Percentiles rank a stretch among this genome's conserved stretches.
phyloP scores from a whole-genome alignment of 129 eudicot genomes.

The Pittosporum tobira region DNA sequence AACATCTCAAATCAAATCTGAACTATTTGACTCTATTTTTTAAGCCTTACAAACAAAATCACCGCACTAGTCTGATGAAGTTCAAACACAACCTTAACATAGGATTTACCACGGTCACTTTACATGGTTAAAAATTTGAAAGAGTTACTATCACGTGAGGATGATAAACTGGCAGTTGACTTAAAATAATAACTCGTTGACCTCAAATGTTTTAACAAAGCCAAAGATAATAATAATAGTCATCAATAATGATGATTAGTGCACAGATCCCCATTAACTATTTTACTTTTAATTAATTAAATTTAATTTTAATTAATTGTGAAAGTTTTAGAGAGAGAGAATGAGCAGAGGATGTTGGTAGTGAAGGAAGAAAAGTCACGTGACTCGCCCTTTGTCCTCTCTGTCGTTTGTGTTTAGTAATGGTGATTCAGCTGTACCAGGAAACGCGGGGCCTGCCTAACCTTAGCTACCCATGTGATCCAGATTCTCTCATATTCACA shows the following conservation, averaged over 20 bases:
- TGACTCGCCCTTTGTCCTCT: conserved; percentile 17
- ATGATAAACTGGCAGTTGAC: neutral
- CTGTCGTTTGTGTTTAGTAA: neutral
- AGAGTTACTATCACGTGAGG: neutral
- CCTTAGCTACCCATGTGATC: conserved; percentile 28
- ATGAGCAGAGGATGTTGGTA: conserved; percentile 15
- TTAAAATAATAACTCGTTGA: conserved; percentile 5
- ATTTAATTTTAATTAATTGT: too few relatives aligned
- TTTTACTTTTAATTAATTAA: neutral
- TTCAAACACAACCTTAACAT: too few relatives aligned
- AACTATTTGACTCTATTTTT: too few relatives aligned
- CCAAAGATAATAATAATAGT: neutral
- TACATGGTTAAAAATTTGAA: neutral
- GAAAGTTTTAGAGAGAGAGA: neutral
- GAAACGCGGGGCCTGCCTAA: conserved; percentile 25
- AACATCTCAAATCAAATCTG: too few relatives aligned
- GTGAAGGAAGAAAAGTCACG: conserved; percentile 34
- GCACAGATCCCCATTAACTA: conserved; percentile 34
- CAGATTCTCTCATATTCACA: neutral
- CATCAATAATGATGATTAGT: conserved; percentile 24
- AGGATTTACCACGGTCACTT: too few relatives aligned
- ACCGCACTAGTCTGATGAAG: too few relatives aligned
- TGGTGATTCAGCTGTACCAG: conserved; percentile 21
- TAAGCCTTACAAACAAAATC: too few relatives aligned
- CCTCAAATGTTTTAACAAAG: neutral